These are phyloP conservation scores for Arabis hirsuta DNA, from an alignment of 345 rosid genomes.

Conservation along the genomic window DNA sequence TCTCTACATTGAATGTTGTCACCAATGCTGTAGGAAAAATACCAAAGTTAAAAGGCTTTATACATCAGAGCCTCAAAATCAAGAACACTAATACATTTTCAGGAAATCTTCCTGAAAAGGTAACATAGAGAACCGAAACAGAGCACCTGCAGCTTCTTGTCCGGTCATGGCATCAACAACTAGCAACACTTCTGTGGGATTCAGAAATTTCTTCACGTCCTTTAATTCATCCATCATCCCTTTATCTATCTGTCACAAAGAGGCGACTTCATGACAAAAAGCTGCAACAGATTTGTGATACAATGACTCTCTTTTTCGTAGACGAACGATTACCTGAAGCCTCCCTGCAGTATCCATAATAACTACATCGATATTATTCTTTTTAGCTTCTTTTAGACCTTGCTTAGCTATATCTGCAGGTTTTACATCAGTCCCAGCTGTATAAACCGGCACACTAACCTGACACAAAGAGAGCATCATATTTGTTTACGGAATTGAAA, in stretches of 20 bases:
- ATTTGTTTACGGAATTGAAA: not conserved
- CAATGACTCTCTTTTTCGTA: not conserved
- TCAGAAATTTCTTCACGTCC: slow-evolving; percentile 81
- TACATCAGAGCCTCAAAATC: not conserved
- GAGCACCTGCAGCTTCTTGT: slow-evolving; percentile 96
- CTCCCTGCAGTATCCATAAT: slow-evolving; percentile 98
- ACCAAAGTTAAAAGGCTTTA: slow-evolving; percentile 4
- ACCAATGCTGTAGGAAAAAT: slow-evolving; percentile 67
- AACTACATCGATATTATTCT: slow-evolving; percentile 80
- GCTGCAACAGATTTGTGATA: slow-evolving; percentile 6
- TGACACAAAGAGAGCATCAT: slow-evolving; percentile 52
- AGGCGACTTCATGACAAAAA: slow-evolving; percentile 21
- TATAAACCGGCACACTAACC: slow-evolving; percentile 90
- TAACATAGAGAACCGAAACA: not conserved
- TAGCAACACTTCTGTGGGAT: slow-evolving; percentile 92
- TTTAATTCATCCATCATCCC: slow-evolving; percentile 98
- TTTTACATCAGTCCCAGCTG: slow-evolving; percentile 82
- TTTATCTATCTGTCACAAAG: slow-evolving; percentile 76
- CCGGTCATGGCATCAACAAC: slow-evolving; percentile 99
- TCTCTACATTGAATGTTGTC: slow-evolving; percentile 93
- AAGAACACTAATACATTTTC: too few species aligned
- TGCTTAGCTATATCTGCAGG: slow-evolving; percentile 90
- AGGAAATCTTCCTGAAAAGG: too few species aligned
- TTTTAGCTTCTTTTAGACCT: slow-evolving; percentile 87
- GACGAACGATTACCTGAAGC: slow-evolving; percentile 70